Base-by-base conservation (phyloP, 164 flowering plant species). In the Buxus sempervirens region DNA sequence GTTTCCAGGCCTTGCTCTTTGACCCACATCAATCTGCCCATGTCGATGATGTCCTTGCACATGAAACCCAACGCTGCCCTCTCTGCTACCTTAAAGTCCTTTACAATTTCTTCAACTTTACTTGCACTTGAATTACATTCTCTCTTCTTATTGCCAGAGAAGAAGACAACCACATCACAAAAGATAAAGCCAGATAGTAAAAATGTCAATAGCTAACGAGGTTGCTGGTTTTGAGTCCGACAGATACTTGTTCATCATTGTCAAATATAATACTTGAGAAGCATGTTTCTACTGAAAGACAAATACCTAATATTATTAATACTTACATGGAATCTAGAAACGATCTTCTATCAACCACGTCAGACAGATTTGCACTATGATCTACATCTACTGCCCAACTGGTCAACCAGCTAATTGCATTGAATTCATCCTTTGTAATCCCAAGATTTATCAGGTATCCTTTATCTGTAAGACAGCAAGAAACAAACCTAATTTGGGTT, bases 321-420 rank as follows among this genome's bases (percentile, higher is more conserved):
- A 19, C 21, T 77, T 80, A 86, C 88, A 70, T 75, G 16, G 75
- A 67, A 20, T 60, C 38, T 26, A 72, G 63, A 68, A 22, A 72
- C 64, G 63, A 58, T 72, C 72, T 74, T 66, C 45, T 60, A 66
- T 76, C 78, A 54, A 69, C 73, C 53, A 73, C 60, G 58, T 84
- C 85, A 58, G 86, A 64, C 68, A 84, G 74, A 67, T 80, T 85
- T 26, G 88, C 83, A 27, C 86, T 80, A 74, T 90, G 96, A 75
- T 89, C 91, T 66, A 89, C 97, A 87, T 95, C 98, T 55, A 95
- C 96, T 20, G 97, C 96, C 98, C 98, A 95, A 79, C 96, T 95
- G 62, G 98, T 92, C 76, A 95, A 86, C 98, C 97, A 95, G 24
- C 96, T 84, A 25, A 95, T 83, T 7, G 91, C 92, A 79, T 89